These are phyloP conservation scores for Flaveria bidentis DNA, from an alignment of 129 eudicot genomes.

Conservation along the genomic window DNA sequence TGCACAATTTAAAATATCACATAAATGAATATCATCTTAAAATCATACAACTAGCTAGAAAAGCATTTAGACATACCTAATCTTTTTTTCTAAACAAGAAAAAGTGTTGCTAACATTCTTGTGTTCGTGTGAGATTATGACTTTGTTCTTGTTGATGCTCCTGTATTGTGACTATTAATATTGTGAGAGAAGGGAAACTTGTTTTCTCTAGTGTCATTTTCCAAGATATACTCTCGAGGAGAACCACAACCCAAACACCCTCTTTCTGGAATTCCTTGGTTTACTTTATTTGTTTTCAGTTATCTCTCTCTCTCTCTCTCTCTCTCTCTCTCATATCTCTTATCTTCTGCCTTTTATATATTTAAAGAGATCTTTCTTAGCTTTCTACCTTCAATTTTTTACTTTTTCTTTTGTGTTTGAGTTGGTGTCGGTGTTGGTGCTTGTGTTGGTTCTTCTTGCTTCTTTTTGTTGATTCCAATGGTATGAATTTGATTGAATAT, in stretches of 20 bases:
- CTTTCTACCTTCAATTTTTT: constrained; percentile 30
- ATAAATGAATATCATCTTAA: neutral
- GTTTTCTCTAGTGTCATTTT: constrained; percentile 82
- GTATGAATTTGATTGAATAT: constrained; percentile 30
- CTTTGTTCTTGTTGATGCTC: neutral
- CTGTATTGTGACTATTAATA: neutral
- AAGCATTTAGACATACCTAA: neutral
- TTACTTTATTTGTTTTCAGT: constrained; percentile 40
- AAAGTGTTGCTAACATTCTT: neutral
- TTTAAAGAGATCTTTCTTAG: constrained; percentile 38
- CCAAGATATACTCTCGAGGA: constrained; percentile 74
- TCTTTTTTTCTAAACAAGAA: neutral
- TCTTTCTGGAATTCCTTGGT: constrained; percentile 51
- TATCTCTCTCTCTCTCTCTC: neutral
- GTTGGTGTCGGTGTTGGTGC: constrained; percentile 43
- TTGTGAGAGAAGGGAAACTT: constrained; percentile 25
- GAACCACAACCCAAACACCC: constrained; percentile 25
- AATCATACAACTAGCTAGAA: neutral
- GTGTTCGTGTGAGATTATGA: constrained; percentile 12
- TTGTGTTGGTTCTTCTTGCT: constrained; percentile 35
- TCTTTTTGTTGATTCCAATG: constrained; percentile 34
- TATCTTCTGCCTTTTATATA: constrained; percentile 29
- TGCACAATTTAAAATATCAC: neutral
- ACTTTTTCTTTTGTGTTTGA: constrained; percentile 37
- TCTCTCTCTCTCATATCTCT: constrained; percentile 27